phyloP scores from a whole-genome alignment of 768 basidiomycete species.

The Trametes cingulata region DNA sequence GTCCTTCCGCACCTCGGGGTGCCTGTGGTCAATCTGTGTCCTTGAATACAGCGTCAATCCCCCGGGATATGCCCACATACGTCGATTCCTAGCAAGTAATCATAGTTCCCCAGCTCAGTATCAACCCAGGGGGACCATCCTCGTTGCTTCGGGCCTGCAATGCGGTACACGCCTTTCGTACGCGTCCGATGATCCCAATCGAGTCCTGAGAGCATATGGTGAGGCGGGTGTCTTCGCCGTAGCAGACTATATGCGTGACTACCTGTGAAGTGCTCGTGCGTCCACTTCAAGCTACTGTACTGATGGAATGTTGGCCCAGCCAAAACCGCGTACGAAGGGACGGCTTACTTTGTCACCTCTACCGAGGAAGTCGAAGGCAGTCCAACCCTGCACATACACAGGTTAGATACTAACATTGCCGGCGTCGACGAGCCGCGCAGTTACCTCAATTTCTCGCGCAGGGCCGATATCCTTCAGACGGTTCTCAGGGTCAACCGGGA shows the following conservation, averaged over 20 bases:
- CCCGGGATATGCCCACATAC: constrained; percentile 42
- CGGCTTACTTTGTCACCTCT: constrained; percentile 64
- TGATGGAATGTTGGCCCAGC: constrained; percentile 29
- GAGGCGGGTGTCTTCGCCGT: background rate
- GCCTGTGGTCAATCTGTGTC: constrained; percentile 47
- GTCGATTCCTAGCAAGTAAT: constrained; percentile 76
- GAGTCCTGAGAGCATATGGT: constrained; percentile 48
- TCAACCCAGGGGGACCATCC: constrained; percentile 86
- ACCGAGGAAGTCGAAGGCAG: constrained; percentile 82
- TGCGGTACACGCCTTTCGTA: constrained; percentile 68
- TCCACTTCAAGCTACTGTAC: constrained; percentile 78
- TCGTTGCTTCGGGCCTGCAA: constrained; percentile 63
- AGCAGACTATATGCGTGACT: background rate
- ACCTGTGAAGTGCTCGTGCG: constrained; percentile 80
- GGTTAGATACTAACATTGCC: background rate
- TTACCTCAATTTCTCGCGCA: constrained; percentile 66
- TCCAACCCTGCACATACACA: constrained; percentile 63
- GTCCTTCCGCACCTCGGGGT: constrained; percentile 78
- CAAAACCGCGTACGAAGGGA: background rate
- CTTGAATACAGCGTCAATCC: background rate
- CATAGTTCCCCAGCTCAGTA: constrained; percentile 84
- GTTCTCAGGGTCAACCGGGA: constrained; percentile 70
- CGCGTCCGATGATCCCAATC: constrained; percentile 79
- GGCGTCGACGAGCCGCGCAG: constrained; percentile 15
- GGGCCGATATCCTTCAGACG: constrained; percentile 62